Conservation (phyloP, 306 rosid genomes). For the Cicer bijugum region DNA sequence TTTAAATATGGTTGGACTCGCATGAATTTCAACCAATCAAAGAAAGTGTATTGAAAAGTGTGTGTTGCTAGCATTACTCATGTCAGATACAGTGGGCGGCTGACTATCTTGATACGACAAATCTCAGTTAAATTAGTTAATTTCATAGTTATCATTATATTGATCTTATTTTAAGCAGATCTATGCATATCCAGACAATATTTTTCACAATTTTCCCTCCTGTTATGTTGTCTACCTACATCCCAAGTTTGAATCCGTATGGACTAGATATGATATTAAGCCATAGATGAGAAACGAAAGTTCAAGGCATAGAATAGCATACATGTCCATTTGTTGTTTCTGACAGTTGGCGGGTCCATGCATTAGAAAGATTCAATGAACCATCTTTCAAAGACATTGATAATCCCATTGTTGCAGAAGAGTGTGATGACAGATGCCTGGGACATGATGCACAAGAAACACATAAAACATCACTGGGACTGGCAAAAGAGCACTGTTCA, state of each 20-base stretch:
- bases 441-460: constrained; percentile 38
- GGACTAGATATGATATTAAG: constrained; percentile 9
- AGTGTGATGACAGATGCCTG: constrained; percentile 78
- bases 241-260: constrained; percentile 34
- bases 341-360: constrained; percentile 93
- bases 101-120: constrained; percentile 30
- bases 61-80: not conserved
- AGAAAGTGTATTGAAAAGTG: too few species aligned
- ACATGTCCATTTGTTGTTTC: constrained; percentile 83
- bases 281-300: constrained; percentile 41
- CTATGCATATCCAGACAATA: constrained; percentile 21
- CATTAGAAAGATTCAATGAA: constrained; percentile 85
- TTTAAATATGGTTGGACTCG: too few species aligned
- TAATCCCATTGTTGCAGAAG: constrained; percentile 82
- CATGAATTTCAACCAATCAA: too few species aligned
- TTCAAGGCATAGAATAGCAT: constrained; percentile 38
- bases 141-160: not conserved
- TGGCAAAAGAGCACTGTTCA: constrained; percentile 28
- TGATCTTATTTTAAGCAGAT: constrained; percentile 3
- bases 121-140: constrained; percentile 11
- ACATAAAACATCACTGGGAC: constrained; percentile 11
- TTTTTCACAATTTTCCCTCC: constrained; percentile 3
- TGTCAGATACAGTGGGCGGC: not conserved
- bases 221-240: constrained; percentile 8
- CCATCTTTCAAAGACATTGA: constrained; percentile 83